phyloP scores from a whole-genome alignment of 2,329 filamentous ascomycete species.

The Fusarium abutilonis region DNA sequence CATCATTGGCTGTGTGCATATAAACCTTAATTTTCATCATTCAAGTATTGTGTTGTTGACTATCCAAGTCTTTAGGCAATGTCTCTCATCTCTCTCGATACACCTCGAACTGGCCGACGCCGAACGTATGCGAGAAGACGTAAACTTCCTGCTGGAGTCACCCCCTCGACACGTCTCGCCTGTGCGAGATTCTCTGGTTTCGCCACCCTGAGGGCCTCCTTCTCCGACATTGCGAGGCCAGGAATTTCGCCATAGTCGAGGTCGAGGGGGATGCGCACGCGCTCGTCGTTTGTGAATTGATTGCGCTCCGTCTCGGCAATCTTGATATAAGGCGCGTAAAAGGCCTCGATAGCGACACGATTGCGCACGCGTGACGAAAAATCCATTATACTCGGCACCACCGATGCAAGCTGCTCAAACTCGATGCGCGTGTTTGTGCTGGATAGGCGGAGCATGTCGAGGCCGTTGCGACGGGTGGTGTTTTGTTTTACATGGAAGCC shows the following conservation, averaged over 20 bases:
- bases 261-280: constrained; percentile 74
- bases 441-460: constrained; percentile 80
- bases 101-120: constrained; percentile 29
- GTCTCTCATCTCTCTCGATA: constrained; percentile 5
- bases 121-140: constrained; percentile 72
- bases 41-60: background rate
- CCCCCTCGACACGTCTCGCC: constrained; percentile 85
- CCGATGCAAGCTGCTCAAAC: constrained; percentile 64
- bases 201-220: constrained; percentile 72
- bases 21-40: constrained; percentile 6
- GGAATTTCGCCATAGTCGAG: constrained; percentile 79
- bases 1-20: no score
- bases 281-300: constrained; percentile 80
- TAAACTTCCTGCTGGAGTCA: constrained; percentile 69
- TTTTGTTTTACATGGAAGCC: constrained; percentile 77
- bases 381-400: constrained; percentile 65
- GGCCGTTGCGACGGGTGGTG: constrained; percentile 73
- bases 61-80: background rate
- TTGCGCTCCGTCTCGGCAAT: constrained; percentile 74
- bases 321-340: constrained; percentile 86
- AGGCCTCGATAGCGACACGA: constrained; percentile 82
- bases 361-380: constrained; percentile 69
- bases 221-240: constrained; percentile 84
- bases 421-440: constrained; percentile 57
- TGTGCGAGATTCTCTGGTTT: constrained; percentile 88